Evolutionary conservation across 129 eudicot species (phyloP).

Genomic region (Centaurea solstitialis): DNA sequence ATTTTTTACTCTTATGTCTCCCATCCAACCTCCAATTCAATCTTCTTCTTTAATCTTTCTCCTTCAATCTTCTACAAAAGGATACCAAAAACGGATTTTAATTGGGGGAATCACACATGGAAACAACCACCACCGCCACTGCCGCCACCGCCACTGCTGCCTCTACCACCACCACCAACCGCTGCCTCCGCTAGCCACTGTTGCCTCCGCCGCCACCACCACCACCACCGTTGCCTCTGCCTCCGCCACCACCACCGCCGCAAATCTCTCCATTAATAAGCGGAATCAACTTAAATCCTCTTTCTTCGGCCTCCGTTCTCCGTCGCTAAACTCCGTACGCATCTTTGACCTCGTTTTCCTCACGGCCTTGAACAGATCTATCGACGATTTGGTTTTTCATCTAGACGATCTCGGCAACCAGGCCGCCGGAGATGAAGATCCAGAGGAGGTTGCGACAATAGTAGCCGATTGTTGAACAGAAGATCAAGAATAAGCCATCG

Average conservation of each 20-base stretch:
- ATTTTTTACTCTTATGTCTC: no score
- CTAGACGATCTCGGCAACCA: conserved; percentile 12
- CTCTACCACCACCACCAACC: background rate
- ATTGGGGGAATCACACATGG: conserved; percentile 16
- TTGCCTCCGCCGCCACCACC: no score
- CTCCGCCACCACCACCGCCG: background rate
- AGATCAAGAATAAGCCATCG: no score
- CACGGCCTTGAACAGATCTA: conserved; percentile 65
- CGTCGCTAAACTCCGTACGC: no score
- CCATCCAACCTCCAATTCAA: no score
- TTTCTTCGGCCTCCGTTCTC: no score
- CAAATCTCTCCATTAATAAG: background rate
- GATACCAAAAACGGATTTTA: background rate
- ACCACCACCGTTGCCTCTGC: background rate
- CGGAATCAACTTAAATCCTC: no score
- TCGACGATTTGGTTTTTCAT: conserved; percentile 57
- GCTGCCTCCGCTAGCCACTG: no score
- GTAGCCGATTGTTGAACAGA: no score
- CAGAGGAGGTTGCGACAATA: background rate
- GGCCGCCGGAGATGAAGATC: background rate
- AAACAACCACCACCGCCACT: conserved; percentile 3
- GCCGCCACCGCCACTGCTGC: background rate
- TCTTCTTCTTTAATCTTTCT: no score
- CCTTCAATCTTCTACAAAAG: background rate
- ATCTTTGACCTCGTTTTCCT: conserved; percentile 61